Percentiles rank a stretch among this genome's conserved stretches.
Evolutionary conservation across 345 rosid genomes (phyloP).

Genomic region (Nephelium lappaceum): DNA sequence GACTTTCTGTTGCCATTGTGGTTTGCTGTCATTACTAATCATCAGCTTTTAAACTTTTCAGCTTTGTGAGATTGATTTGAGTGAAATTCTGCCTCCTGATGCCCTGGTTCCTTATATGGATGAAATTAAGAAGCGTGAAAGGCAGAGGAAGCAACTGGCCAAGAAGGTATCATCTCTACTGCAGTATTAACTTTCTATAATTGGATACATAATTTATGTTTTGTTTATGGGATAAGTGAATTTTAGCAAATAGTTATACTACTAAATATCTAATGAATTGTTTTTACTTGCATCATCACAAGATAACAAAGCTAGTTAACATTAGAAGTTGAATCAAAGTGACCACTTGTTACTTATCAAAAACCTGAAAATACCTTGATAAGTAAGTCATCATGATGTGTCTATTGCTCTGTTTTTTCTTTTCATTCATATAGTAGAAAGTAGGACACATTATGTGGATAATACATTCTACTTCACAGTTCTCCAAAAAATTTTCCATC

Average conservation of each 20-base stretch:
- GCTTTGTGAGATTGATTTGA: conserved; percentile 94
- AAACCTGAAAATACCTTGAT: background rate
- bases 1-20: background rate
- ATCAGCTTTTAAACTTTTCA: conserved; percentile 34
- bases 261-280: background rate
- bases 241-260: background rate
- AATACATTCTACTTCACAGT: background rate
- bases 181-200: background rate
- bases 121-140: conserved; percentile 86
- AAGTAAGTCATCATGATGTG: background rate
- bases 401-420: background rate
- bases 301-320: conserved; percentile 2
- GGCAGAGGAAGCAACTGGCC: conserved; percentile 76
- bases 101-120: conserved; percentile 79
- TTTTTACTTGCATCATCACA: background rate
- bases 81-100: conserved; percentile 59
- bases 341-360: background rate
- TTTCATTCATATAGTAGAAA: background rate
- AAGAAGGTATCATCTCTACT: conserved; percentile 52
- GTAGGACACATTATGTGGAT: background rate
- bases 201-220: background rate
- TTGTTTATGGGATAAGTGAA: background rate
- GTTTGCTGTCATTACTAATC: conserved; percentile 16
- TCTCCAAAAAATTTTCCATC: background rate
- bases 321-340: background rate